Conservation (phyloP, 306 rosid species). For the Vachellia pachyceras region DNA sequence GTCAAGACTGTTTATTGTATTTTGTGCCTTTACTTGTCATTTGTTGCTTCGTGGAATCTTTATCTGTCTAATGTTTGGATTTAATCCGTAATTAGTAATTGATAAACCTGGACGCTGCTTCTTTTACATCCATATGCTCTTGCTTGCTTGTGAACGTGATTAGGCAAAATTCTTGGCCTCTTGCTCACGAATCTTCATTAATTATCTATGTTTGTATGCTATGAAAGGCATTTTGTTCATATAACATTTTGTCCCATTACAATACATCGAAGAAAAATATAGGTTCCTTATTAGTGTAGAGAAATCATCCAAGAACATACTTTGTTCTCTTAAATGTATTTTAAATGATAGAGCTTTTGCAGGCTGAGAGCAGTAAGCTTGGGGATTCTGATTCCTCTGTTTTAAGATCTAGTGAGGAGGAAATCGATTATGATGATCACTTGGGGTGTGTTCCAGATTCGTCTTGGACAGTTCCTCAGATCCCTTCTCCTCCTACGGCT, state of each 20-base stretch:
- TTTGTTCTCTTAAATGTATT: not conserved
- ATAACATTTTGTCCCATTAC: not conserved
- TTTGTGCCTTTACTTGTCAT: not conserved
- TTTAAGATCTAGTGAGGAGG: constrained; percentile 62
- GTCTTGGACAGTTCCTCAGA: constrained; percentile 74
- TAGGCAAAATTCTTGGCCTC: not conserved
- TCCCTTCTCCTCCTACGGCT: constrained; percentile 82
- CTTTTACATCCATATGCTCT: not conserved
- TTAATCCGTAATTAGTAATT: constrained; percentile 9
- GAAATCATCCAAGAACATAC: not conserved
- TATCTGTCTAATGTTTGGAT: constrained; percentile 6
- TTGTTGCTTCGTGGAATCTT: constrained; percentile 23
- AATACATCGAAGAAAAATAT: not conserved
- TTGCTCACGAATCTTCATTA: not conserved
- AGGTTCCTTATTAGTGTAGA: not conserved
- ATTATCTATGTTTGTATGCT: not conserved
- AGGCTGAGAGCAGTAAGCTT: constrained; percentile 83
- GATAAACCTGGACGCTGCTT: not conserved
- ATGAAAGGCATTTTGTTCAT: not conserved
- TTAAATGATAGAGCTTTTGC: constrained; percentile 23
- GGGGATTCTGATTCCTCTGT: constrained; percentile 75
- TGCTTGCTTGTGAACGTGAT: not conserved
- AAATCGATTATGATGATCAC: constrained; percentile 54
- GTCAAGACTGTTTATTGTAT: not conserved
- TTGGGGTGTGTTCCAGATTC: constrained; percentile 69